phyloP scores from a whole-genome alignment of 371 early-diverging fungal species.

The Mortierella sp. region DNA sequence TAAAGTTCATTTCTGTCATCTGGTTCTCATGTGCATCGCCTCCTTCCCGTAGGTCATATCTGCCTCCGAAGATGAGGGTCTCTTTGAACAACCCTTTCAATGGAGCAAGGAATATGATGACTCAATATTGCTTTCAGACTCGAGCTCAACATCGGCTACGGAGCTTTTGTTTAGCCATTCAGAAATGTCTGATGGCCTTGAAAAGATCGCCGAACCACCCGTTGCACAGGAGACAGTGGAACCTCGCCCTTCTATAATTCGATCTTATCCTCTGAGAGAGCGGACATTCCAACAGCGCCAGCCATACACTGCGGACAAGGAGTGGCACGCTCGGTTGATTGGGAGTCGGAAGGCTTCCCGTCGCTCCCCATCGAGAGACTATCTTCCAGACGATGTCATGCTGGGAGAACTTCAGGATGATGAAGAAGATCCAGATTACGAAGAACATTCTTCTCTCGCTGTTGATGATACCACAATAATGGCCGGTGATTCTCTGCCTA shows the following conservation, averaged over 20 bases:
- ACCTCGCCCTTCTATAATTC: too few relatives aligned
- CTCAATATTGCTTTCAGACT: too few relatives aligned
- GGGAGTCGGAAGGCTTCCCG: constrained; percentile 4
- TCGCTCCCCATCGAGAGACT: background rate
- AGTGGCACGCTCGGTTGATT: constrained; percentile 31
- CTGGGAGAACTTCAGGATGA: constrained; percentile 22
- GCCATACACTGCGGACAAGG: constrained; percentile 47
- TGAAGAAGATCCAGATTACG: constrained; percentile 36
- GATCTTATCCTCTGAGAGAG: constrained; percentile 29
- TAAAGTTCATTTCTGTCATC: background rate
- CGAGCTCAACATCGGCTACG: too few relatives aligned
- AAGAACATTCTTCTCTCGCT: background rate
- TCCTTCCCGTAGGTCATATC: constrained; percentile 4
- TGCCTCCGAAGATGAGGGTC: constrained; percentile 8
- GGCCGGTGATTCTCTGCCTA: background rate
- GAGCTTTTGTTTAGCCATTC: too few relatives aligned
- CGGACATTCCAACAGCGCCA: constrained; percentile 36
- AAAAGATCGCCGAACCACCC: too few relatives aligned
- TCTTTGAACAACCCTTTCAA: too few relatives aligned
- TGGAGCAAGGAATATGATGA: too few relatives aligned
- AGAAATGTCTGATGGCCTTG: too few relatives aligned
- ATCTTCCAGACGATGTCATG: constrained; percentile 4
- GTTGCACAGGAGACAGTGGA: too few relatives aligned
- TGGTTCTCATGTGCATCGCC: background rate
- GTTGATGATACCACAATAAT: background rate